Conservation (phyloP, 2,329 filamentous ascomycete genomes). For the Aureobasidium pullulans region DNA sequence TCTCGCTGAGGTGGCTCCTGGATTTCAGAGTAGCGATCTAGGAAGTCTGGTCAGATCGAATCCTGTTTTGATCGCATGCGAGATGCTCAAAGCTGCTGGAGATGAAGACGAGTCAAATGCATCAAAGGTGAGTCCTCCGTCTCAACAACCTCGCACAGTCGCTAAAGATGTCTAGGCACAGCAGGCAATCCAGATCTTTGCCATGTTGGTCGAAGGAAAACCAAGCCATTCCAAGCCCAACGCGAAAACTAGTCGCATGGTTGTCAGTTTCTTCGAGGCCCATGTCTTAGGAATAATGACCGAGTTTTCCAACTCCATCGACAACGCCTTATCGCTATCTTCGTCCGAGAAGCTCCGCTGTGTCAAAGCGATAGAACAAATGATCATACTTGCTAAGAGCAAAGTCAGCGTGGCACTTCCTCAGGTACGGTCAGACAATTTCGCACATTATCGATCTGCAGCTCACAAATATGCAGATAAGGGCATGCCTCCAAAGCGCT, state of each 20-base stretch:
- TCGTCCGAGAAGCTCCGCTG: conserved; percentile 62
- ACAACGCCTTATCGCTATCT: conserved; percentile 41
- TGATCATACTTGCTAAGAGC: conserved; percentile 68
- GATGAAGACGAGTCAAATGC: conserved; percentile 53
- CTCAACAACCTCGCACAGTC: conserved; percentile 13
- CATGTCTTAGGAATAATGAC: conserved; percentile 84
- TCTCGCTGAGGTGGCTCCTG: conserved; percentile 60
- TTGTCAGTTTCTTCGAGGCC: conserved; percentile 70
- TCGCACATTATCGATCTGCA: background rate
- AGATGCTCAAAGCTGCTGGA: conserved; percentile 72
- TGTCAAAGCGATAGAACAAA: conserved; percentile 77
- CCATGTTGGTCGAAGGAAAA: conserved; percentile 42
- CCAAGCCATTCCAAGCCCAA: conserved; percentile 36
- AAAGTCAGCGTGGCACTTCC: conserved; percentile 74
- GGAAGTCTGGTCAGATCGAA: conserved; percentile 65
- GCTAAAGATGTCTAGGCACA: conserved; percentile 27
- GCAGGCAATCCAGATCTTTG: conserved; percentile 42
- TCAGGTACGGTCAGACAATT: conserved; percentile 52
- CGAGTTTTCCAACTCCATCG: conserved; percentile 69
- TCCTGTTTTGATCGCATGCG: conserved; percentile 66
- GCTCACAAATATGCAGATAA: conserved; percentile 53
- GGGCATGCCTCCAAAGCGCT: conserved; percentile 83
- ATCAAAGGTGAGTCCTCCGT: conserved; percentile 45
- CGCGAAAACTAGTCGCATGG: conserved; percentile 47
- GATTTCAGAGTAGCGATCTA: conserved; percentile 61